Evolutionary conservation across 495 filamentous ascomycete species (phyloP), one percentile per base, ranked within the genome.

Genomic region (Aeminium ludgeri): DNA sequence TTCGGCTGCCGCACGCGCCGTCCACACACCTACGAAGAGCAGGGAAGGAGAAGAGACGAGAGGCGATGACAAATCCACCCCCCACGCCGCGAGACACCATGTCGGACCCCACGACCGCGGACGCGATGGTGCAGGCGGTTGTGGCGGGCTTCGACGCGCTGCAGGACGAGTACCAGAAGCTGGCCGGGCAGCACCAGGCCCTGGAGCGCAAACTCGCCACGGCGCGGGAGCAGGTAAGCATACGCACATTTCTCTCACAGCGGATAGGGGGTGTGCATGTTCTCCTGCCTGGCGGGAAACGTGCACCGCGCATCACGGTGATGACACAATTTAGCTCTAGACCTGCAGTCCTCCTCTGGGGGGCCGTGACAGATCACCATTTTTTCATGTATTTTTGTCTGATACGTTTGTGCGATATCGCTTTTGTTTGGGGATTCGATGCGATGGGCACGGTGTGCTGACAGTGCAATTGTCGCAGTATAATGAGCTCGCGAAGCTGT

Each of bases 291-390:
- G 76, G 78, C 74, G 68, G 72, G 49, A 61, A 49, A 58, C 36
- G 54, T 41, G n/a, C n/a, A n/a, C n/a, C n/a, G n/a, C n/a, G n/a
- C n/a, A n/a, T n/a, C n/a, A n/a, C n/a, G n/a, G n/a, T n/a, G n/a
- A n/a, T n/a, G n/a, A n/a, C n/a, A n/a, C n/a, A n/a, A n/a, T 50
- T 74, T 78, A 79, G 74, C 73, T 78, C 74, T 78, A 79, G 74
- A 80, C 71, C 74, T 72, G 64, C 59, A 78, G 72, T 63, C 68
- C 62, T n/a, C n/a, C n/a, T n/a, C 60, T 56, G 53, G 44, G 51
- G 56, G 56, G 61, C 62, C 55, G 58, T 62, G 72, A 74, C 55
- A 64, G 71, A 46, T 18, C 32, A n/a, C n/a, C n/a, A n/a, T n/a
- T 53, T 52, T 50, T 49, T 44, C 49, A 45, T 53, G n/a, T n/a